These are phyloP conservation scores for Thielaviopsis cerberus DNA, from an alignment of 2,329 filamentous ascomycete genomes.

Conservation along the genomic window DNA sequence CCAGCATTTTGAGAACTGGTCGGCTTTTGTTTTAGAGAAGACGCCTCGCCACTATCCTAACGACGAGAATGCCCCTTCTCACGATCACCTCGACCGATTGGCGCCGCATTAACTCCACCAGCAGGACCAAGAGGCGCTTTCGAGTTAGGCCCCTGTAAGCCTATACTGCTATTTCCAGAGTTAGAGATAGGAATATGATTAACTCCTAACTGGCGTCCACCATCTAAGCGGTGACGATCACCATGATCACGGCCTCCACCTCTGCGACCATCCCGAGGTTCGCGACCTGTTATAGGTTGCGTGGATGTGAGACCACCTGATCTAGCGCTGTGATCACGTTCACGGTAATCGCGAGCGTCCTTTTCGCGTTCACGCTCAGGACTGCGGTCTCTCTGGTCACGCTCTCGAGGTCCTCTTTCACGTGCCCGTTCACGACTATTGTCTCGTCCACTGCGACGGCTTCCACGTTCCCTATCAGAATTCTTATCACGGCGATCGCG, in stretches of 20 bases:
- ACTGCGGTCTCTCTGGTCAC: conserved; percentile 27
- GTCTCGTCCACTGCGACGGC: conserved; percentile 25
- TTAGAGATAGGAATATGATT: conserved; percentile 8
- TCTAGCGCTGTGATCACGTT: conserved; percentile 18
- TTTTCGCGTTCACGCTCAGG: conserved; percentile 29
- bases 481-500: conserved; percentile 25
- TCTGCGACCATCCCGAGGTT: conserved; percentile 14
- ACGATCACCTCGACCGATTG: conserved; percentile 12
- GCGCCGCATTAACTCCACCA: conserved; percentile 10
- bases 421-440: conserved; percentile 31
- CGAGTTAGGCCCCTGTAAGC: neutral
- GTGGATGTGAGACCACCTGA: conserved; percentile 16
- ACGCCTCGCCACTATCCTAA: conserved; percentile 10
- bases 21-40: neutral
- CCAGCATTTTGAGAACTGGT: no score
- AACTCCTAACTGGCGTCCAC: neutral
- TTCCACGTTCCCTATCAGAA: conserved; percentile 18
- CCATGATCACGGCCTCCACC: conserved; percentile 13
- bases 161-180: neutral
- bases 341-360: conserved; percentile 27
- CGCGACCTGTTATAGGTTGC: conserved; percentile 13
- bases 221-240: conserved; percentile 8
- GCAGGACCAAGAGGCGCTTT: neutral
- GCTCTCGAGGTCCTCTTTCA: conserved; percentile 19
- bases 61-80: conserved; percentile 21